Evolutionary conservation across 192 early-diverging fungal genomes (phyloP).

Genomic region (Backusella macrospora): DNA sequence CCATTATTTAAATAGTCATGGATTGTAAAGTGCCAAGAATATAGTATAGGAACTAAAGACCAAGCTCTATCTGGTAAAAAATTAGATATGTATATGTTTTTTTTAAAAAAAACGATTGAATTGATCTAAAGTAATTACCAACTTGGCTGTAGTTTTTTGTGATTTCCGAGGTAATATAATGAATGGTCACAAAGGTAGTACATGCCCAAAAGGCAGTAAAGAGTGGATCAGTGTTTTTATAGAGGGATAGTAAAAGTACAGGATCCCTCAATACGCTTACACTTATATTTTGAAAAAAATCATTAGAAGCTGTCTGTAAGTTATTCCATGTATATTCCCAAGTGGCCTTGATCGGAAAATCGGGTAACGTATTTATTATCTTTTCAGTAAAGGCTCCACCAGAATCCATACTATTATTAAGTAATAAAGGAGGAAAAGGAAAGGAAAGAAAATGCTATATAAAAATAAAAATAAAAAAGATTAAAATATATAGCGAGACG

Average conservation of each 20-base stretch:
- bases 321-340: not conserved
- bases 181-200: conserved; percentile 28
- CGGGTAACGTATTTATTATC: not conserved
- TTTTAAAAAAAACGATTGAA: conserved; percentile 8
- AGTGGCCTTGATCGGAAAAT: not conserved
- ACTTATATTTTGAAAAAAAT: not conserved
- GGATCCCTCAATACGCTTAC: not conserved
- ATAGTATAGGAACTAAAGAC: conserved; percentile 71
- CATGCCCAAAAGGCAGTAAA: conserved; percentile 33
- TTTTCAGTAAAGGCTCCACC: not conserved
- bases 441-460: not conserved
- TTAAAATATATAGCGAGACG: not conserved
- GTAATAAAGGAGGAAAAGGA: not conserved
- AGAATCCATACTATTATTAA: not conserved
- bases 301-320: not conserved
- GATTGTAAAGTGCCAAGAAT: conserved; percentile 56
- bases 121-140: conserved; percentile 19
- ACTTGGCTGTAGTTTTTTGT: conserved; percentile 53
- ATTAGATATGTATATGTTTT: too few relatives aligned
- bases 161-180: conserved; percentile 47
- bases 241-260: conserved; percentile 2
- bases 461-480: not conserved
- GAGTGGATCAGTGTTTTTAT: conserved; percentile 43
- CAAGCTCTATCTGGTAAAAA: conserved; percentile 67
- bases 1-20: conserved; percentile 50